Evolutionary conservation across 345 rosid genomes (phyloP).

Genomic region (Nasturtium officinale): DNA sequence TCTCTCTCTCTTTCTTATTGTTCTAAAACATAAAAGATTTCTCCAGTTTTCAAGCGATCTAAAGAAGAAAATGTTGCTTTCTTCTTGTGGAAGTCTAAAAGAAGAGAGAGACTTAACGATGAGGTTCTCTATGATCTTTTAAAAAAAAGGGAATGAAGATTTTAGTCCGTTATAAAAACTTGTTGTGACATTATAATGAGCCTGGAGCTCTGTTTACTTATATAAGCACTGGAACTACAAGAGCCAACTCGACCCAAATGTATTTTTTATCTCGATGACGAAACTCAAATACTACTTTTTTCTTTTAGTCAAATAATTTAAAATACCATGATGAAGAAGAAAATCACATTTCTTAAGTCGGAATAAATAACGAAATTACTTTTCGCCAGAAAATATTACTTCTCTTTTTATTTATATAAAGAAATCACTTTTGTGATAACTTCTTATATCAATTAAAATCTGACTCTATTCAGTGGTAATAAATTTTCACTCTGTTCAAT

Average conservation of each 20-base stretch:
- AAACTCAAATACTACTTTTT: background rate
- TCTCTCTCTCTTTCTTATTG: constrained; percentile 20
- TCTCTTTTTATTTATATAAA: too few species aligned
- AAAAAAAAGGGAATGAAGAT: background rate
- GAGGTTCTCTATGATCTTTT: constrained; percentile 6
- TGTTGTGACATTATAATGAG: constrained; percentile 30
- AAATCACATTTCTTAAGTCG: background rate
- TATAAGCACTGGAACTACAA: constrained; percentile 35
- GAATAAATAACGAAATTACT: background rate
- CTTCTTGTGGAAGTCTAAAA: constrained; percentile 27
- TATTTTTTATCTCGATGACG: background rate
- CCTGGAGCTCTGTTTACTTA: constrained; percentile 34
- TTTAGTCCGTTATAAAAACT: constrained; percentile 25
- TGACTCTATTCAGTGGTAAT: constrained; percentile 21
- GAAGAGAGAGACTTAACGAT: constrained; percentile 8
- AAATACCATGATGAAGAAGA: background rate
- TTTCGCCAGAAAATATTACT: constrained; percentile 18
- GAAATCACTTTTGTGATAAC: too few species aligned
- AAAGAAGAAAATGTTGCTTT: constrained; percentile 8
- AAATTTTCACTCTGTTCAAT: constrained; percentile 9
- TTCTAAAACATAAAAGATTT: constrained; percentile 21
- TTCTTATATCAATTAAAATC: constrained; percentile 1
- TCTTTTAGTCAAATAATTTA: background rate
- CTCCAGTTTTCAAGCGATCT: constrained; percentile 25
- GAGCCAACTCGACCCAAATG: constrained; percentile 29